Evolutionary conservation across 257 asterid genomes (phyloP), one percentile per base, ranked within the genome.

Genomic region (Ballota nigra): DNA sequence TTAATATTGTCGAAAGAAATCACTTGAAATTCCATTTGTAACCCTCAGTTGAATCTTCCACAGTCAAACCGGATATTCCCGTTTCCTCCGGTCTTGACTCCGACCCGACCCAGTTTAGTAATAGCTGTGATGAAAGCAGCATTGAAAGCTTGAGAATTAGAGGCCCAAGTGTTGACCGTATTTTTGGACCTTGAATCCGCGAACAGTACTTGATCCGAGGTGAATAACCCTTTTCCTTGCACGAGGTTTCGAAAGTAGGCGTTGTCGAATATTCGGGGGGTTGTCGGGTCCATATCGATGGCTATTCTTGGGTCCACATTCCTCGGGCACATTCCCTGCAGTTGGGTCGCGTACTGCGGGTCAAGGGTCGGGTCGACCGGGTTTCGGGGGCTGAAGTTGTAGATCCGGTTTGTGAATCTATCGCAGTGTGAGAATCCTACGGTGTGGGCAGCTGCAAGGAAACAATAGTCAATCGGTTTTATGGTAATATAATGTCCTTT

Each of bases 41-140:
- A 6, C 6, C 6, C 7, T 33, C 47, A 92, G 29, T 94, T 91
- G 56, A 94, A 84, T 58, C 67, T 78, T 31, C 89, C 93, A 13
- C 98, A 94, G 38, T 94, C 92, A 6, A 86, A 49, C 2, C 98
- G 95, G 26, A 94, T 89, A 57, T 94, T 94, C 4, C 96, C 98
- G 15, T 78, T 70, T 1, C 6, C 43, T 5, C 87, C 86, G 0
- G 92, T 86, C 78, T 89, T 91, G 49, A 91, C 86, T 18, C 97
- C 97, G 45, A 94, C 87, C 78, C 96, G 89, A 16, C 96, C 97
- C 85, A 94, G 19, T 31, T 88, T 89, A 0, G 96, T 91, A 4
- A 91, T 85, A 11, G 98, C 96, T 24, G 24, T 49, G 12, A 77
- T 3, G 13, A 92, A 87, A 0, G 92, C 83, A 15, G 29, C 47